These are phyloP conservation scores for Gilbertella persicaria DNA, from an alignment of 371 early-diverging fungal species.

Conservation along the genomic window DNA sequence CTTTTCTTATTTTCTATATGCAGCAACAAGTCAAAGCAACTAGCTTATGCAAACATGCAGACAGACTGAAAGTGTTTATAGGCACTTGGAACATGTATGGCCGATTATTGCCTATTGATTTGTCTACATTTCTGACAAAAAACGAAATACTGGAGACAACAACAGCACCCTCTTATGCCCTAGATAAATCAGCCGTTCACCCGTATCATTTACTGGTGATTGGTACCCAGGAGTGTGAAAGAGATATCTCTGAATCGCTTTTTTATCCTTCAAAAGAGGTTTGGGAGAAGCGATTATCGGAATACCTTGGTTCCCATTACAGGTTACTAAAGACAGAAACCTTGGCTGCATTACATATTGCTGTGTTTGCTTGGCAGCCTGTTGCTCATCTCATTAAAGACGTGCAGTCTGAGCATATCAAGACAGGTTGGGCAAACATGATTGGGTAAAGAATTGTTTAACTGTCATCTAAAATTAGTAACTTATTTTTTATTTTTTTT, in stretches of 20 bases:
- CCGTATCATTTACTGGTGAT: conserved; percentile 71
- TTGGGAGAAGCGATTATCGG: conserved; percentile 61
- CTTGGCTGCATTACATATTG: conserved; percentile 70
- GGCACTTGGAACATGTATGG: conserved; percentile 85
- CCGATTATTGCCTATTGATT: conserved; percentile 45
- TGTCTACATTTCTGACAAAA: conserved; percentile 33
- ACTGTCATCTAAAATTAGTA: background rate
- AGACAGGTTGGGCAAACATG: conserved; percentile 44
- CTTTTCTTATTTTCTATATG: background rate
- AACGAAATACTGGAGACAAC: conserved; percentile 8
- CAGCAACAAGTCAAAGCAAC: no score
- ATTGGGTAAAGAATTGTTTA: conserved; percentile 24
- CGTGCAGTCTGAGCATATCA: conserved; percentile 34
- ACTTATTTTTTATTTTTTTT: background rate
- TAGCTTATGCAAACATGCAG: no score
- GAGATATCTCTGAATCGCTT: conserved; percentile 61
- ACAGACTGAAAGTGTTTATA: conserved; percentile 61
- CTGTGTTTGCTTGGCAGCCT: conserved; percentile 66
- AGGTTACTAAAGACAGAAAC: conserved; percentile 59
- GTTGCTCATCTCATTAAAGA: conserved; percentile 53
- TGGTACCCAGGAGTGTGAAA: conserved; percentile 78
- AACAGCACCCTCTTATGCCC: conserved; percentile 3
- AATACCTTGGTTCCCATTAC: conserved; percentile 53
- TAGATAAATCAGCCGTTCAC: conserved; percentile 26
- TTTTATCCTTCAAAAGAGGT: conserved; percentile 62